Base-by-base conservation (phyloP, 2,329 filamentous ascomycete species). In the Colletotrichum abscissum region DNA sequence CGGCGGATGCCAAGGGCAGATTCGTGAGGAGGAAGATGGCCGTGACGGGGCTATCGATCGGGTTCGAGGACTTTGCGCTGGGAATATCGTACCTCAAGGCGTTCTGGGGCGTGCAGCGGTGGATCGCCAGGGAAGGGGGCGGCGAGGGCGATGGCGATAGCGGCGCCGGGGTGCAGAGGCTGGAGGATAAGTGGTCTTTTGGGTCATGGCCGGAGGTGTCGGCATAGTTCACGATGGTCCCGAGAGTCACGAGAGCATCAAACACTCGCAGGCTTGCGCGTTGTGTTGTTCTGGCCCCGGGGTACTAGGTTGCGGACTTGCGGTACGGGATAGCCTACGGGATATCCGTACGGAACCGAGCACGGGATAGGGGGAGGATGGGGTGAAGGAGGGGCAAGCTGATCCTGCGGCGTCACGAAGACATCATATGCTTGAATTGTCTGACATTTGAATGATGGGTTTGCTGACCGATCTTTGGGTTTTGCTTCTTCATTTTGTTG, bases 21-120 rank as follows among this genome's bases (percentile, higher is more conserved):
- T 81, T 79, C 56, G 69, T 81, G 56, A 78, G 80, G 65, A 76
- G 78, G 55, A 78, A 80, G 76, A 76, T 79, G 69, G 77, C 78
- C 26, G 76, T 78, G 6, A 76, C 77, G 5, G 78, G 77, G 28
- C 76, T 81, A 67, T 74, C 76, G 11, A 76, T 81, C 26, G 79
- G 77, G 1, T 75, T 80, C 26, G 76, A 78, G 67, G 75, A 78
- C 63, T 80, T 80, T 74, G 72, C 75, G 16, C 76, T 79, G 6
- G 75, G 76, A 11, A 78, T 77, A 60, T 76, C 62, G 24, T 78
- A 76, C 62, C 63, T 82, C 74, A 75, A 76, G 42, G 74, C 74
- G 4, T 80, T 81, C 65, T 76, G 79, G 74, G 38, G 68, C 19
- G 76, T 82, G 14, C 79, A 80, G 73, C 76, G 69, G 67, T 81